Base-by-base conservation (phyloP, 768 basidiomycete genomes). In the Paxillus ammoniavirescens region DNA sequence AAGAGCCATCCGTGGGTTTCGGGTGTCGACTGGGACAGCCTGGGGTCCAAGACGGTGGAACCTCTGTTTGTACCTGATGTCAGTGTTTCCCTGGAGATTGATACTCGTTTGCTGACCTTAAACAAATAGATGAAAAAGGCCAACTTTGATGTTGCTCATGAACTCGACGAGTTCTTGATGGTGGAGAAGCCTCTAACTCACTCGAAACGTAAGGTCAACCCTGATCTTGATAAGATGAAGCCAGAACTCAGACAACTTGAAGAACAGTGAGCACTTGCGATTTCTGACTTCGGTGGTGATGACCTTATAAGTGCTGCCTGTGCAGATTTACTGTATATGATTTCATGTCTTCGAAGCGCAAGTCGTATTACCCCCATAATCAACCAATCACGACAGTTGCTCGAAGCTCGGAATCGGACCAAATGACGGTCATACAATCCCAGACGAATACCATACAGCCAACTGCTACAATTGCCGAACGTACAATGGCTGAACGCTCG, bases 171-270 rank as follows among this genome's bases (percentile, higher is more conserved):
- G 69, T 89, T 98, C 64, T 72, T 99, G 65, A 83, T 98, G 81
- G 95, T 95, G 49, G 96, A 98, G 73, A 98, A 98, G 68, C 96
- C 96, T n/a, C 74, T 98, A 51, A 97, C 93, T 52, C 93, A 95
- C 57, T 79, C 89, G 42, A 97, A 93, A 71, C 86, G 97, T 35
- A 98, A 96, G 66, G 85, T 83, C 31, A 90, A 93, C 59, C 77
- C 81, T 31, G 92, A 97, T 72, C 67, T 91, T 10, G 90, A 91
- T 59, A 89, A 88, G 69, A 83, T 98, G 79, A 91, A 88, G 65
- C 88, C 93, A 18, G 97, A 98, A 67, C 79, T 92, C 68, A 82
- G 94, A 56, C 83, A 92, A 70, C 82, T 98, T 57, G 96, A 98
- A 71, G 93, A 98, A 69, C 91, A 94, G 91, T 89, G 67, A 52